phyloP scores from a whole-genome alignment of 1,284 basidiomycete genomes.

The Rhodotorula sp. region DNA sequence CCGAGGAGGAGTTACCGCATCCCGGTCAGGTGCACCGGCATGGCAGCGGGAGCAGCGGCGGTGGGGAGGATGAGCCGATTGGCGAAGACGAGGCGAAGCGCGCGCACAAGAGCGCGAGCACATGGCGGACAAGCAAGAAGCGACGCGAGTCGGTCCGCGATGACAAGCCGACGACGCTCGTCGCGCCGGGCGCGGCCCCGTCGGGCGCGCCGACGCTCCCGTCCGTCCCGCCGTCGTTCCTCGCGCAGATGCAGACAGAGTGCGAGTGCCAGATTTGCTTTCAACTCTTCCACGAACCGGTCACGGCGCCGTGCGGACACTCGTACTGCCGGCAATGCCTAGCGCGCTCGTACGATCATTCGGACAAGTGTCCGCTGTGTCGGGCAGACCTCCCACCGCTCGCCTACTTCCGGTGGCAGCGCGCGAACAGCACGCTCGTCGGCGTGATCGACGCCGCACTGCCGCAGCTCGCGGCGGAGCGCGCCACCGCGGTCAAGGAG shows the following conservation, averaged over 20 bases:
- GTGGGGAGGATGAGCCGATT: slow-evolving; percentile 28
- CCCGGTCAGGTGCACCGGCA: neutral
- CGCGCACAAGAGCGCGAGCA: slow-evolving; percentile 12
- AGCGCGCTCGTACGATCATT: slow-evolving; percentile 84
- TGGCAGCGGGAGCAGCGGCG: slow-evolving; percentile 33
- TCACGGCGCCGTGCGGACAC: slow-evolving; percentile 93
- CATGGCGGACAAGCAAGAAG: slow-evolving; percentile 17
- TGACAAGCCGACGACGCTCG: no score
- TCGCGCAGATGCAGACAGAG: slow-evolving; percentile 64
- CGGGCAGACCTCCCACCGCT: slow-evolving; percentile 53
- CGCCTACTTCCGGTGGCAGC: slow-evolving; percentile 37
- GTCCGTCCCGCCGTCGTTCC: slow-evolving; percentile 22
- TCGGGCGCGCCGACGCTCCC: neutral
- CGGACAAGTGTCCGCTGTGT: slow-evolving; percentile 78
- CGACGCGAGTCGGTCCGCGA: neutral
- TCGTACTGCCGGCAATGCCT: slow-evolving; percentile 90
- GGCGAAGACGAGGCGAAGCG: slow-evolving; percentile 31
- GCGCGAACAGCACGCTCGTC: slow-evolving; percentile 36
- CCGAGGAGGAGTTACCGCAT: neutral
- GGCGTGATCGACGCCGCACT: slow-evolving; percentile 39
- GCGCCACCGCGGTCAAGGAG: slow-evolving; percentile 26
- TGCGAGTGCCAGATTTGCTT: slow-evolving; percentile 91
- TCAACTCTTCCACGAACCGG: slow-evolving; percentile 75
- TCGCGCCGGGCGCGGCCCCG: neutral
- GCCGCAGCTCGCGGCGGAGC: slow-evolving; percentile 42